phyloP scores from a whole-genome alignment of 2,329 filamentous ascomycete genomes.

The Rhinocladiella similis region DNA sequence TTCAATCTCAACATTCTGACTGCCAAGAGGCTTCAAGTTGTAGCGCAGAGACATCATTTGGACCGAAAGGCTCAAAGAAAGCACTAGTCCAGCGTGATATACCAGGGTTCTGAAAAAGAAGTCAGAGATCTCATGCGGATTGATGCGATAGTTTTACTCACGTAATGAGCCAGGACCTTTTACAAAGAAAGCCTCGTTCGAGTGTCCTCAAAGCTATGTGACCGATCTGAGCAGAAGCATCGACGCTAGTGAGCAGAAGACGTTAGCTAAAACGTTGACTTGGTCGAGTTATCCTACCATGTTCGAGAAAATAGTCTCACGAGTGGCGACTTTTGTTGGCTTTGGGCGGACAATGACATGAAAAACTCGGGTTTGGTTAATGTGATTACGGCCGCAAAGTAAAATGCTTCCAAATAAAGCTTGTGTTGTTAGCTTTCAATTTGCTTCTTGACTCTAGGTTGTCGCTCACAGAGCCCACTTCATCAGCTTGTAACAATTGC shows the following conservation, averaged over 20 bases:
- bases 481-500: not conserved
- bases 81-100: constrained; percentile 4
- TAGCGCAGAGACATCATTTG: not conserved
- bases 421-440: not conserved
- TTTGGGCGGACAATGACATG: not conserved
- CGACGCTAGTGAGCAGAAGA: not conserved
- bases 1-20: not conserved
- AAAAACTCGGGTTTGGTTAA: constrained; percentile 3
- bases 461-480: not conserved
- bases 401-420: constrained; percentile 5
- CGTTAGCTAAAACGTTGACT: not conserved
- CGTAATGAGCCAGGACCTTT: not conserved
- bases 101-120: not conserved
- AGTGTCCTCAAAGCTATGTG: not conserved
- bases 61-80: constrained; percentile 2
- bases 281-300: not conserved
- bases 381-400: not conserved
- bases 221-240: not conserved
- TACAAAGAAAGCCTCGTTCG: not conserved
- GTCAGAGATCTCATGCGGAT: not conserved
- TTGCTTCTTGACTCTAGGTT: not conserved
- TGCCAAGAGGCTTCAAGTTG: not conserved
- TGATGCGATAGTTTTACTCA: not conserved
- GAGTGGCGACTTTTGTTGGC: not conserved
- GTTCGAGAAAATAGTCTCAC: not conserved